A percentile compares a stretch with the other conserved stretches of the same genome.
Evolutionary conservation across 164 flowering plant genomes (phyloP).

Genomic region (Aristolochia fimbriata): DNA sequence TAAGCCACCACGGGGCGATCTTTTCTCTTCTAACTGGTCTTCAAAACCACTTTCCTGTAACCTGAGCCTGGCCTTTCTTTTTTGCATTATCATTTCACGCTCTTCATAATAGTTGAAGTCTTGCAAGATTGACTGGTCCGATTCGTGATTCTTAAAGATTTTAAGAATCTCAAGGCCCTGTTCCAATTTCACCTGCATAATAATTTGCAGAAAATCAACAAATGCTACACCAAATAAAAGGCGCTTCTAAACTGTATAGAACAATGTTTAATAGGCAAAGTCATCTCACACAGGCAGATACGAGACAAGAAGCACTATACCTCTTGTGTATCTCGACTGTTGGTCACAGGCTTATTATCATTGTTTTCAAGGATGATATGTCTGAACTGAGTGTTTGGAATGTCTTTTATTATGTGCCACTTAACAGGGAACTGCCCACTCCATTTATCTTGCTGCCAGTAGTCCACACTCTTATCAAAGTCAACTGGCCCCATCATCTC

Average conservation of each 20-base stretch:
- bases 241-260: too few relatives aligned
- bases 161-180: conserved; percentile 70
- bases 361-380: conserved; percentile 89
- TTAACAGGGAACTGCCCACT: conserved; percentile 88
- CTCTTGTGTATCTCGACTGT: conserved; percentile 97
- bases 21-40: conserved; percentile 2
- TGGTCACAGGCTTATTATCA: conserved; percentile 94
- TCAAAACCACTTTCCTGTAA: conserved; percentile 40
- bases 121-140: conserved; percentile 55
- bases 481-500: conserved; percentile 95
- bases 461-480: conserved; percentile 76
- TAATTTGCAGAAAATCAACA: not conserved
- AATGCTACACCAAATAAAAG: not conserved
- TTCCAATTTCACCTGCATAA: conserved; percentile 60
- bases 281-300: not conserved
- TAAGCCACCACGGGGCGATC: not conserved
- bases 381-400: conserved; percentile 79
- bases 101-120: conserved; percentile 69
- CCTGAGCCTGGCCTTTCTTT: conserved; percentile 54
- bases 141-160: conserved; percentile 53
- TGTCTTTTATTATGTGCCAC: conserved; percentile 94
- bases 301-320: conserved; percentile 10
- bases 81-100: conserved; percentile 58
- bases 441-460: conserved; percentile 99
- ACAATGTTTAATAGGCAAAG: not conserved